Conservation (phyloP, 345 rosid species). For the Citrus maxima region DNA sequence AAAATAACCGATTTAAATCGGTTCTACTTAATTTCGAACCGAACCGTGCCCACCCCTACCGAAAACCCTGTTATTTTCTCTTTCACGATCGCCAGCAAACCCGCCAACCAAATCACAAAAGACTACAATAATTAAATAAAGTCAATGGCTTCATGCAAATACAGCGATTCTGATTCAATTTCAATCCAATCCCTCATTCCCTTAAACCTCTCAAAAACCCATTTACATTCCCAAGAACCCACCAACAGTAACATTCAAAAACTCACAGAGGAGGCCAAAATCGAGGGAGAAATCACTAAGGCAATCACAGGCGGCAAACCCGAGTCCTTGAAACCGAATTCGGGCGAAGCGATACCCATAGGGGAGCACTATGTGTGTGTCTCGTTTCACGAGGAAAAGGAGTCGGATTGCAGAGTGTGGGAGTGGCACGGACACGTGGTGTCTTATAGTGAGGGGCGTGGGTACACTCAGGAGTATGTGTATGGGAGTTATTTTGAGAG, state of each 20-base stretch:
- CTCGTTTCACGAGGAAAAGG: slow-evolving; percentile 3
- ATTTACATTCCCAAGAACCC: neutral
- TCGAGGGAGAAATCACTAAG: slow-evolving; percentile 9
- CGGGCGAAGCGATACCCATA: slow-evolving; percentile 9
- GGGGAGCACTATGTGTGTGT: slow-evolving; percentile 14
- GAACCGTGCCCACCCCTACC: too few relatives aligned
- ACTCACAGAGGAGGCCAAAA: slow-evolving; percentile 3
- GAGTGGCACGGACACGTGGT: slow-evolving; percentile 19
- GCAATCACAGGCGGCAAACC: neutral
- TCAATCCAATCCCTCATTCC: neutral
- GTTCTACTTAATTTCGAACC: too few relatives aligned
- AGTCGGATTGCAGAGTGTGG: slow-evolving; percentile 11
- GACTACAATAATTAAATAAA: neutral
- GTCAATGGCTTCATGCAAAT: neutral
- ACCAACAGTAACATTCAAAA: neutral
- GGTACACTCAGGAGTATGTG: slow-evolving; percentile 14
- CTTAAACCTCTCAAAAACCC: neutral
- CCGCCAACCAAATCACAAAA: neutral
- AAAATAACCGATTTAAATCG: too few relatives aligned
- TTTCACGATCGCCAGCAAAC: neutral
- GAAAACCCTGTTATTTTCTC: neutral
- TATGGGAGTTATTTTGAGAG: slow-evolving; percentile 16
- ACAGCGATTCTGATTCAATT: slow-evolving; percentile 1
- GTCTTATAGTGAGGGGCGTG: neutral
- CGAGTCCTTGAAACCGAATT: slow-evolving; percentile 16